These are phyloP conservation scores for Neophaeococcomyces aloes DNA, from an alignment of 2,329 filamentous ascomycete species.

Conservation along the genomic window DNA sequence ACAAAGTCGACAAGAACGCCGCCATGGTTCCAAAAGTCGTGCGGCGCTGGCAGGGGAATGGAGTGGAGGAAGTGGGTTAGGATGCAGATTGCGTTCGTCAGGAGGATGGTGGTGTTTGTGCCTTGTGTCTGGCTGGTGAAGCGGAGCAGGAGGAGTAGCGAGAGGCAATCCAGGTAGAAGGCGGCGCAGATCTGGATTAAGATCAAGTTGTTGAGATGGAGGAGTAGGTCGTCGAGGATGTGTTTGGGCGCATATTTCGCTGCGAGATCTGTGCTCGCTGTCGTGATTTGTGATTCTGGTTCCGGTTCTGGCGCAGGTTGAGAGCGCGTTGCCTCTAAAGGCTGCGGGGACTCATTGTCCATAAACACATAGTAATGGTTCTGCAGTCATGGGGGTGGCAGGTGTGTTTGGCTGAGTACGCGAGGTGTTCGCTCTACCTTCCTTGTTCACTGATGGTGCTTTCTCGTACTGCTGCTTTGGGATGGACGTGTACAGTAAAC, in stretches of 20 bases:
- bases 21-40: constrained; percentile 8
- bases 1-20: constrained; percentile 6
- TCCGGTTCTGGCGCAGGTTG: not conserved
- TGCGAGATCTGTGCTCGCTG: not conserved
- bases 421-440: too few relatives aligned
- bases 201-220: constrained; percentile 5
- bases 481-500: too few relatives aligned
- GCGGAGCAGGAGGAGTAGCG: constrained; percentile 1
- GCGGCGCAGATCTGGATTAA: constrained; percentile 3
- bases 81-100: not conserved
- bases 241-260: constrained; percentile 4
- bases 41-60: not conserved
- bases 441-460: too few relatives aligned
- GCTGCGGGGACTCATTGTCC: constrained; percentile 6
- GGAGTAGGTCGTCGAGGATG: not conserved
- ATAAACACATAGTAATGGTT: not conserved
- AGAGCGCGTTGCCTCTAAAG: constrained; percentile 4
- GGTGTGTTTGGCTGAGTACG: not conserved
- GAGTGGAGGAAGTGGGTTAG: constrained; percentile 1
- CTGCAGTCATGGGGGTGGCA: not conserved
- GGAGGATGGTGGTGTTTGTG: not conserved
- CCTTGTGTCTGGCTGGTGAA: constrained; percentile 5
- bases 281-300: not conserved
- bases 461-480: too few relatives aligned
- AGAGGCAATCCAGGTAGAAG: constrained; percentile 7